Percentiles rank a stretch among this genome's conserved stretches.
These are phyloP conservation scores for Talaromyces trachyspermus DNA, from an alignment of 495 filamentous ascomycete genomes.

Conservation along the genomic window DNA sequence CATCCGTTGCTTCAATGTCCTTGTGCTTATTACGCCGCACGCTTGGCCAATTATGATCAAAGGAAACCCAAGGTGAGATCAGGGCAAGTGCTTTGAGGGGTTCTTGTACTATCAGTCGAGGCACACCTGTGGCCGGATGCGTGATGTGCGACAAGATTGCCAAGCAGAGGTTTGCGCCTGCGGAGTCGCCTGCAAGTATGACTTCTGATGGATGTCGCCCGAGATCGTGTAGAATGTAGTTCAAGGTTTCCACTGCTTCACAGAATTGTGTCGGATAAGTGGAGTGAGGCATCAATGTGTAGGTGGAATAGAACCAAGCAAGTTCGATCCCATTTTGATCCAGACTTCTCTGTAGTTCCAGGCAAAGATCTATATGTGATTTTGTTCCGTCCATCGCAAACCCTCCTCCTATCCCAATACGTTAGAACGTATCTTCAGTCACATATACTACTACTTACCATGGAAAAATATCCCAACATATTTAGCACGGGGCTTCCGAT, in stretches of 20 bases:
- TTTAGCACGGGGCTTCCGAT: constrained; percentile 48
- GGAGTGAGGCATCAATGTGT: constrained; percentile 48
- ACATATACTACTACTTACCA: constrained; percentile 27
- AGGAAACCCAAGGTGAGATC: constrained; percentile 11
- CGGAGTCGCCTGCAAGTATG: constrained; percentile 45
- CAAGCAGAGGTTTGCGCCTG: constrained; percentile 43
- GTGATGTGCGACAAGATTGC: constrained; percentile 42
- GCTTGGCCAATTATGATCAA: constrained; percentile 9
- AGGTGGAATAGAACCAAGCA: constrained; percentile 24
- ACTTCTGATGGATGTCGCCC: constrained; percentile 18
- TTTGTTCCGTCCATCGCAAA: constrained; percentile 8
- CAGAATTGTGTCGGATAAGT: constrained; percentile 54
- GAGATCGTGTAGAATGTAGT: constrained; percentile 38
- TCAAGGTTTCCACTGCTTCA: constrained; percentile 47
- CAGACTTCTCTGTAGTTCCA: constrained; percentile 6
- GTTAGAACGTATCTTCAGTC: constrained; percentile 3
- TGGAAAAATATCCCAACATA: constrained; percentile 54
- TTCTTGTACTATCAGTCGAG: constrained; percentile 6
- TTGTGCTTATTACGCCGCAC: constrained; percentile 36
- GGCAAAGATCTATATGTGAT: constrained; percentile 6
- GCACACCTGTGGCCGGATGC: constrained; percentile 40
- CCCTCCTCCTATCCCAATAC: constrained; percentile 7
- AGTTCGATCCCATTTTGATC: constrained; percentile 3
- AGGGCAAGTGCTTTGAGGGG: constrained; percentile 6
- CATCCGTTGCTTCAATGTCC: constrained; percentile 8